These are phyloP conservation scores for Venturia carpophila DNA, from an alignment of 2,329 filamentous ascomycete species.

Conservation along the genomic window DNA sequence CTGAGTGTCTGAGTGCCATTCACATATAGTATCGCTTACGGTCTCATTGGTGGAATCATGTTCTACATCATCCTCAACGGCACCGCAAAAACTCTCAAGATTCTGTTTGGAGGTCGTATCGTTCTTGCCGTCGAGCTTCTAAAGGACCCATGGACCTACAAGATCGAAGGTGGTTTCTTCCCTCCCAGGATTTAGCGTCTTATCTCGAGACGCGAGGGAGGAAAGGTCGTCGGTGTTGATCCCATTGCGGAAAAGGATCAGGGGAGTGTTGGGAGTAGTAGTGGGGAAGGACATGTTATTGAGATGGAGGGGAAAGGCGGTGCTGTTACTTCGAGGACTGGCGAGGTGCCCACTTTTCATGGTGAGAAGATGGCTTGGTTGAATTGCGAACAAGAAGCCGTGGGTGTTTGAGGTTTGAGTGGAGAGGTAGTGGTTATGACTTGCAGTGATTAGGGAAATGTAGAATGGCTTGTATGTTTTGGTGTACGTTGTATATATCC, in stretches of 20 bases:
- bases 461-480: too few species aligned
- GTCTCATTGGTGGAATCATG: constrained; percentile 71
- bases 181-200: constrained; percentile 62
- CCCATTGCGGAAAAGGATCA: neutral
- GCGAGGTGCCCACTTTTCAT: neutral
- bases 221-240: neutral
- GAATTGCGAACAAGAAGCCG: neutral
- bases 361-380: constrained; percentile 1
- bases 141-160: constrained; percentile 75
- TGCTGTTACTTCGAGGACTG: neutral
- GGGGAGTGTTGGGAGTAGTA: neutral
- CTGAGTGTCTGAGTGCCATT: too few species aligned
- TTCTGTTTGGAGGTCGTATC: constrained; percentile 59
- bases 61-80: constrained; percentile 71
- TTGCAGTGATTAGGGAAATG: too few species aligned
- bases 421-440: neutral
- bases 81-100: constrained; percentile 60
- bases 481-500: too few species aligned
- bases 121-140: constrained; percentile 66
- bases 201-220: neutral
- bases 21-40: constrained; percentile 81
- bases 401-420: neutral
- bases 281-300: neutral
- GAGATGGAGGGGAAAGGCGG: neutral
- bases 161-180: constrained; percentile 64